Evolutionary conservation across 805 yeast species (phyloP).

Genomic region (Cyberlindnera lachancei): DNA sequence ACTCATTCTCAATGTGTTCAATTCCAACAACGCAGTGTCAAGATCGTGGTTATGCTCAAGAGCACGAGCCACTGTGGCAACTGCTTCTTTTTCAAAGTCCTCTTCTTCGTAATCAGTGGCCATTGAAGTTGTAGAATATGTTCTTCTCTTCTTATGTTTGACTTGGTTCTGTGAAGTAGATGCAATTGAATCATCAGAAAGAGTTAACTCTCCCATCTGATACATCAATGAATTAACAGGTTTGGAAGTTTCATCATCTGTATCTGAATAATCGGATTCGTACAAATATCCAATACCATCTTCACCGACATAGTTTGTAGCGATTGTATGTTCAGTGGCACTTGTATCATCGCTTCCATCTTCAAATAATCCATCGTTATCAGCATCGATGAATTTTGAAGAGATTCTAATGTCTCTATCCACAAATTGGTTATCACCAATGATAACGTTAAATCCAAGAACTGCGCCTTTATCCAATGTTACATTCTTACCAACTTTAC

Average conservation of each 20-base stretch:
- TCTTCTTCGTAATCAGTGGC: slow-evolving; percentile 56
- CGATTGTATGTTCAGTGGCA: slow-evolving; percentile 5
- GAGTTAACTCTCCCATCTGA: slow-evolving; percentile 37
- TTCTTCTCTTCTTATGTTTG: slow-evolving; percentile 36
- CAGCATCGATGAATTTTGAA: slow-evolving; percentile 33
- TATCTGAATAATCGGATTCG: slow-evolving; percentile 27
- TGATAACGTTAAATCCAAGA: slow-evolving; percentile 65
- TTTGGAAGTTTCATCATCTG: slow-evolving; percentile 22
- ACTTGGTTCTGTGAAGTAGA: slow-evolving; percentile 35
- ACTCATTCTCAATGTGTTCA: slow-evolving; percentile 94
- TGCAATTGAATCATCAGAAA: slow-evolving; percentile 53
- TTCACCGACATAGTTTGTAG: slow-evolving; percentile 14
- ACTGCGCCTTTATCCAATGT: slow-evolving; percentile 63
- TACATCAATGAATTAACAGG: slow-evolving; percentile 33
- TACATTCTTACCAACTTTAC: slow-evolving; percentile 45
- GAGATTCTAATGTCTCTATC: slow-evolving; percentile 46
- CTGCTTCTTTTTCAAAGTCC: slow-evolving; percentile 83
- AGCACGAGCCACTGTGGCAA: slow-evolving; percentile 88
- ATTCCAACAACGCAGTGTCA: slow-evolving; percentile 87
- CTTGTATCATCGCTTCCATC: slow-evolving; percentile 13
- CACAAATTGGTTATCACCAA: slow-evolving; percentile 47
- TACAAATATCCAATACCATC: slow-evolving; percentile 30
- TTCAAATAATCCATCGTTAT: slow-evolving; percentile 4
- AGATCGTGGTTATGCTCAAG: slow-evolving; percentile 86
- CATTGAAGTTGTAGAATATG: slow-evolving; percentile 32